Evolutionary conservation across 2,329 filamentous ascomycete genomes (phyloP).

Genomic region (Monosporascus ibericus): DNA sequence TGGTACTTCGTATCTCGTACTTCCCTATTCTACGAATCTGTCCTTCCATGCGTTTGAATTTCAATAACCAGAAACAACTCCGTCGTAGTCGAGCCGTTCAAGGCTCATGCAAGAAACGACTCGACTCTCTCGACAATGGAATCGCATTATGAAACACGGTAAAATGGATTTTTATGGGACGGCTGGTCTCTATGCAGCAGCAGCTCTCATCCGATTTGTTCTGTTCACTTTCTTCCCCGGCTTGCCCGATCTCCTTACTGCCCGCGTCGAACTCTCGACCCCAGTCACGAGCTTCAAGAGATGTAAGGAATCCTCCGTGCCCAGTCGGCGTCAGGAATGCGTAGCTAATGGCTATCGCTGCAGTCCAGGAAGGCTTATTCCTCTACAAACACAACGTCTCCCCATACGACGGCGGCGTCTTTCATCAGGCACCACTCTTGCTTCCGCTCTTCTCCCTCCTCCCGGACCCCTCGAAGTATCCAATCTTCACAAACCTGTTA

Average conservation of each 20-base stretch:
- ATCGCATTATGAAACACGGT: slow-evolving; percentile 24
- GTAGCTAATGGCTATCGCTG: not conserved
- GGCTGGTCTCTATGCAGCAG: slow-evolving; percentile 66
- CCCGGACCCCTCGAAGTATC: slow-evolving; percentile 59
- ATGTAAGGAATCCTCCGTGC: slow-evolving; percentile 48
- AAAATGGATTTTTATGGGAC: slow-evolving; percentile 32
- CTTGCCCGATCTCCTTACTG: slow-evolving; percentile 78
- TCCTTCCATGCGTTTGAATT: not conserved
- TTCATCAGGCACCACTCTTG: slow-evolving; percentile 77
- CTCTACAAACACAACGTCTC: slow-evolving; percentile 95
- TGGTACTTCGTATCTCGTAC: too few species aligned
- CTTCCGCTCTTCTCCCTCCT: slow-evolving; percentile 88
- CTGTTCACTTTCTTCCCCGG: slow-evolving; percentile 77
- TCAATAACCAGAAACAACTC: too few species aligned
- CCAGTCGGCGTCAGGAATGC: too few species aligned
- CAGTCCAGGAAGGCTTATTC: slow-evolving; percentile 94
- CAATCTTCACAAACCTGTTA: slow-evolving; percentile 70
- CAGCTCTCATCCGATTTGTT: slow-evolving; percentile 70
- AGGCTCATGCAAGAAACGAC: not conserved
- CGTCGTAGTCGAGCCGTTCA: too few species aligned
- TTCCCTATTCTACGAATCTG: not conserved
- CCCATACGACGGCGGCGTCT: slow-evolving; percentile 89
- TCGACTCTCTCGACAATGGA: slow-evolving; percentile 21
- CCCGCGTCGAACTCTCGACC: slow-evolving; percentile 92
- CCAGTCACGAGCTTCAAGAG: slow-evolving; percentile 97